Percentiles rank a stretch among this genome's conserved stretches.
Conservation (phyloP, 306 rosid genomes). For the Luffa aegyptiaca region DNA sequence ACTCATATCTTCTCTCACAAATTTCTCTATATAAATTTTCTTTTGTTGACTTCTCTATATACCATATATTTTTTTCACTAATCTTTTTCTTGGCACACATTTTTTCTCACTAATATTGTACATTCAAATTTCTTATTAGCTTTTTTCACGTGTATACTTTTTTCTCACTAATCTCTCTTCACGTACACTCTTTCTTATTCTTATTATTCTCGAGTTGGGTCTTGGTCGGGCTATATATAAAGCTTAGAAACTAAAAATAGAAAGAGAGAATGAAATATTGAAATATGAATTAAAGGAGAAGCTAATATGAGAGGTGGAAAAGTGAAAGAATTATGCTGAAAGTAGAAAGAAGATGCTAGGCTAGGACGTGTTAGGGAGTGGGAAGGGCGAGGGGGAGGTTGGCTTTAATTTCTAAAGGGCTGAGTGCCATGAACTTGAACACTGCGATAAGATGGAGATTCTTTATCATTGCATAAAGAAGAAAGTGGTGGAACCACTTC, state of each 20-base stretch:
- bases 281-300: not conserved
- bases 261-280: not conserved
- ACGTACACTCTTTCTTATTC: not conserved
- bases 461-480: conserved; percentile 1
- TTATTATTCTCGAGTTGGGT: not conserved
- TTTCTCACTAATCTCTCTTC: no score
- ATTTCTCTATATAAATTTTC: no score
- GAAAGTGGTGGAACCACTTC: conserved; percentile 10
- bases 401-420: not conserved
- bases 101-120: no score
- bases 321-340: not conserved
- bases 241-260: not conserved
- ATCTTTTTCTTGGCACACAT: no score
- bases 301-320: not conserved
- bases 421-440: not conserved
- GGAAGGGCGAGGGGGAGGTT: not conserved
- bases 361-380: not conserved
- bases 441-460: not conserved
- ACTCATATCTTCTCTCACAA: no score
- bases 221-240: not conserved
- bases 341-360: not conserved
- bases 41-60: no score
- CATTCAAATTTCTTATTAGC: not conserved
- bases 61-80: no score
- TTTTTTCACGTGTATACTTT: not conserved